Base-by-base conservation (phyloP, 2,329 filamentous ascomycete species). In the Aureobasidium sp. region DNA sequence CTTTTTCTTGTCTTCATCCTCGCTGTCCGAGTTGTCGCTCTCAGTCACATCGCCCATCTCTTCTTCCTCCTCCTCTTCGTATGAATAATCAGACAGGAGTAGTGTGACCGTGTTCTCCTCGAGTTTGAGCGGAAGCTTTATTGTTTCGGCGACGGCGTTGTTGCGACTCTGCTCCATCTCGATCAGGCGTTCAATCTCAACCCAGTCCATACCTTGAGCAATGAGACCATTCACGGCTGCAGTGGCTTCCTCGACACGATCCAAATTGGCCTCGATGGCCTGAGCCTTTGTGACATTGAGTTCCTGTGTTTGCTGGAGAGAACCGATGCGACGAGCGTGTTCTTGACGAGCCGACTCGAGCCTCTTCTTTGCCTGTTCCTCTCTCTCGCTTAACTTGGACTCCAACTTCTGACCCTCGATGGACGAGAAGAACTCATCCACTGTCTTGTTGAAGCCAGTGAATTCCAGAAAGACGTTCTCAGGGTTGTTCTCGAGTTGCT, bases 381-480 rank as follows among this genome's bases (percentile, higher is more conserved):
- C 91, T 53, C 88, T 85, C 72, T 97, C 93, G 4, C 85, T 85
- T 5, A 97, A 77, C 59, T 86, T 83, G 1, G 90, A 95, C 72
- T 96, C 89, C 0, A 97, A 80, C 71, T 90, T 96, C 72, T 97
- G 93, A 0, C 92, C 91, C 75, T 99, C 94, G 29, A 97, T 84
- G 0, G 93, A 97, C 0, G 94, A 97, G 73, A 96, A 97, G 77
- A 97, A 99, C 67, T 96, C 90, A 71, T 99, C 94, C 0, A 96
- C 91, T 0, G 91, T 94, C 70, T 88, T 89, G 73, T 97, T 97
- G 78, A 95, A 97, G 11, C 86, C 88, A 7, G 90, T 82, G 66
- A 92, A 91, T 60, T 90, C 84, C 14, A 97, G 70, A 17, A 96
- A 84, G 3, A 84, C 82, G 27, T 87, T 82, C 0, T 80, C 76